These are phyloP conservation scores for Candida incommunis DNA, from an alignment of 805 yeast species.

Conservation along the genomic window DNA sequence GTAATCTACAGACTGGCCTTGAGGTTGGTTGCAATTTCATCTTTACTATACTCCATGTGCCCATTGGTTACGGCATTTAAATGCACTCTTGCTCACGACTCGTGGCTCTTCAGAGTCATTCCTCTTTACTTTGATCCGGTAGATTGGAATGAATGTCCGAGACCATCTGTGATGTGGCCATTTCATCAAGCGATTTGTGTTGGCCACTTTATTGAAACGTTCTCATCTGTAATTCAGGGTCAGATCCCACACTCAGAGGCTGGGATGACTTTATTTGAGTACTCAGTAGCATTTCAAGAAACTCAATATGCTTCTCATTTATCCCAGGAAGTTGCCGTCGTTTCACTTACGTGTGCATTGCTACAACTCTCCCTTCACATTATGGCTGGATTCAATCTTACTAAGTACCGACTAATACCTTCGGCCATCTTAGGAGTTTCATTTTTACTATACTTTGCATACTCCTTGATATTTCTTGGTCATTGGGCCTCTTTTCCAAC, in stretches of 20 bases:
- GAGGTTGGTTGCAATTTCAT: constrained; percentile 25
- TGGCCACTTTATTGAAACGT: constrained; percentile 53
- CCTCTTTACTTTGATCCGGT: constrained; percentile 8
- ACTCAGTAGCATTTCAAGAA: constrained; percentile 64
- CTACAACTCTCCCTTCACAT: constrained; percentile 51
- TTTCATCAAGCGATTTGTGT: constrained; percentile 42
- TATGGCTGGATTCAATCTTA: constrained; percentile 40
- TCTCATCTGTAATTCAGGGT: constrained; percentile 44
- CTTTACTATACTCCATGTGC: constrained; percentile 21
- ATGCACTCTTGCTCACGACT: constrained; percentile 13
- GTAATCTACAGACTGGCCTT: constrained; percentile 22
- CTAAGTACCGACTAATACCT: constrained; percentile 46
- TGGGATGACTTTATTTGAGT: constrained; percentile 62
- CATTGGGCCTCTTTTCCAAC: constrained; percentile 31
- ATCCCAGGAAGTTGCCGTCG: constrained; percentile 35
- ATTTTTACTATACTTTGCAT: constrained; percentile 35
- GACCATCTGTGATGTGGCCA: constrained; percentile 42
- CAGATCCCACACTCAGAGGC: constrained; percentile 44
- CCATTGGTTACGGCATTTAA: constrained; percentile 24
- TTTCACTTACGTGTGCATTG: constrained; percentile 40
- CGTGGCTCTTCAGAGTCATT: constrained; percentile 5
- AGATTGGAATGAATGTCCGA: constrained; percentile 24
- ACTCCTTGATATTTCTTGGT: constrained; percentile 21
- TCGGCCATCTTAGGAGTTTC: constrained; percentile 44
- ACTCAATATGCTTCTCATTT: constrained; percentile 38